Conservation (phyloP, 1,284 basidiomycete genomes). For the Agaricales sp. region DNA sequence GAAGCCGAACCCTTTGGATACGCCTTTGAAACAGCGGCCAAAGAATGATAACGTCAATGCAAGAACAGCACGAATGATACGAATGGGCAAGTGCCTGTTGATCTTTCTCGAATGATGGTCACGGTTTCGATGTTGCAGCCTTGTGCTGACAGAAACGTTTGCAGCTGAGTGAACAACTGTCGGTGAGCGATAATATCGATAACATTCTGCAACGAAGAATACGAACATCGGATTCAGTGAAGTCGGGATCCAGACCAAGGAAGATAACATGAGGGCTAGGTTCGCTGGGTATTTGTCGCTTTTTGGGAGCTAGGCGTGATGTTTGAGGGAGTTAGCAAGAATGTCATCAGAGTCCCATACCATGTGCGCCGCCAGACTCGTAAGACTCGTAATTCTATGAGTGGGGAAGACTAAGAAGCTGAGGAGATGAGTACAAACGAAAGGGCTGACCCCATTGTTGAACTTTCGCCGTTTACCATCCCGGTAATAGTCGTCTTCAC, state of each 20-base stretch:
- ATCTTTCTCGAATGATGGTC: slow-evolving; percentile 89
- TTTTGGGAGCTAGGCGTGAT: slow-evolving; percentile 34
- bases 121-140: slow-evolving; percentile 73
- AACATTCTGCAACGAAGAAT: slow-evolving; percentile 27
- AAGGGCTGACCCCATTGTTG: slow-evolving; percentile 53
- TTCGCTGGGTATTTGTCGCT: slow-evolving; percentile 67
- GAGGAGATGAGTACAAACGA: slow-evolving; percentile 3
- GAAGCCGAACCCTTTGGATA: slow-evolving; percentile 89
- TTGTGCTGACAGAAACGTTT: slow-evolving; percentile 65
- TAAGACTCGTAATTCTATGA: slow-evolving; percentile 39
- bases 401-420: slow-evolving; percentile 7
- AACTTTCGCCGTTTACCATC: slow-evolving; percentile 71
- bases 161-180: slow-evolving; percentile 46
- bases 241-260: slow-evolving; percentile 81
- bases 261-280: slow-evolving; percentile 86
- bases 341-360: slow-evolving; percentile 26
- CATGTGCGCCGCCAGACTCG: slow-evolving; percentile 34
- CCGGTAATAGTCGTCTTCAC: slow-evolving; percentile 58
- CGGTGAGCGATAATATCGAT: slow-evolving; percentile 18
- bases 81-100: slow-evolving; percentile 86
- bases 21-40: slow-evolving; percentile 58
- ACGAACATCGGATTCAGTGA: slow-evolving; percentile 84
- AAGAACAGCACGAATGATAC: slow-evolving; percentile 49
- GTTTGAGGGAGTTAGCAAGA: slow-evolving; percentile 32
- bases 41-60: slow-evolving; percentile 60